Percentiles rank a stretch among this genome's conserved stretches.
Conservation (phyloP, 805 yeast species). For the Lipomyces yamadae region DNA sequence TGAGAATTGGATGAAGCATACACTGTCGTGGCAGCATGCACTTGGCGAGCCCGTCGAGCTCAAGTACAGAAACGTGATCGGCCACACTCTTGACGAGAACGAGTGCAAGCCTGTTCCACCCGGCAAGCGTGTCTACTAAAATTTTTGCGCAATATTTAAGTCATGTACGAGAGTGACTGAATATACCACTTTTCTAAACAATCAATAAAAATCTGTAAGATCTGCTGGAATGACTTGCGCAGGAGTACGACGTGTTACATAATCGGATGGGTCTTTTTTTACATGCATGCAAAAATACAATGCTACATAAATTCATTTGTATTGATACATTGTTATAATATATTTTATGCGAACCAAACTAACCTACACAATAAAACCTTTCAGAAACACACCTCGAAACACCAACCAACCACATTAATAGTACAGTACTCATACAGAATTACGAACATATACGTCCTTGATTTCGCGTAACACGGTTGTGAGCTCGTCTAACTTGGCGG, state of each 20-base stretch:
- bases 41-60: slow-evolving; percentile 73
- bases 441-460: slow-evolving; percentile 19
- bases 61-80: slow-evolving; percentile 84
- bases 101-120: slow-evolving; percentile 98
- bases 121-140: slow-evolving; percentile 90
- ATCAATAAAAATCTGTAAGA: background rate
- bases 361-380: background rate
- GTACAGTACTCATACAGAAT: background rate
- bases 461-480: slow-evolving; percentile 14
- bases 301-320: background rate
- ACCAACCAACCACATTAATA: background rate
- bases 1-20: slow-evolving; percentile 96
- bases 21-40: slow-evolving; percentile 84
- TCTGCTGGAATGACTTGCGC: background rate
- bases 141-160: background rate
- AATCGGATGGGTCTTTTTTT: slow-evolving; percentile 1
- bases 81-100: slow-evolving; percentile 80
- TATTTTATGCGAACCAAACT: background rate
- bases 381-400: background rate
- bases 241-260: background rate
- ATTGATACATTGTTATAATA: slow-evolving; percentile 2
- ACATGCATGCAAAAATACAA: background rate
- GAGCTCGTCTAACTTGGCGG: slow-evolving; percentile 23
- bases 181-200: background rate
- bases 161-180: background rate